Evolutionary conservation across 78 protist genomes (phyloP).

Genomic region (Dictyostelium firmibasis): DNA sequence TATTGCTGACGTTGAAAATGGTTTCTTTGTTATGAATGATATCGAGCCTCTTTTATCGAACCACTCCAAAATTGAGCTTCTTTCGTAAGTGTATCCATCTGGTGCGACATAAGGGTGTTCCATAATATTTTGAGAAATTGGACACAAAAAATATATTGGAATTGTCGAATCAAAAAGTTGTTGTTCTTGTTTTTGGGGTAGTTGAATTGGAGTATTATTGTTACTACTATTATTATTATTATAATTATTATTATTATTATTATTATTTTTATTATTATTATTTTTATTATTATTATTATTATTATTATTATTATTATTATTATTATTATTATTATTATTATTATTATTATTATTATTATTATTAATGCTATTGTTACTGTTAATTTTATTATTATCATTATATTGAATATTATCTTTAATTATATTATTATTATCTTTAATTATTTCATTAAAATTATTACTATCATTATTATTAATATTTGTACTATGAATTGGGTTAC

Average conservation of each 20-base stretch:
- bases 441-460: not conserved
- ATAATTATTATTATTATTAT: not conserved
- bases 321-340: not conserved
- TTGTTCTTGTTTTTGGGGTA: not conserved
- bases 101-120: slow-evolving; percentile 82
- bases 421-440: not conserved
- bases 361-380: not conserved
- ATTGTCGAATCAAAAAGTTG: not conserved
- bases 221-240: not conserved
- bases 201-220: not conserved
- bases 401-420: not conserved
- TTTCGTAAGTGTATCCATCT: slow-evolving; percentile 88
- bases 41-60: not conserved
- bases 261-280: not conserved
- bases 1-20: not conserved
- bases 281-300: not conserved
- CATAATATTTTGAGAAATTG: slow-evolving; percentile 74
- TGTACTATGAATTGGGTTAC: no score
- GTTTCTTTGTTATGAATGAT: slow-evolving; percentile 71
- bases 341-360: not conserved
- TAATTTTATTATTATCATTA: not conserved
- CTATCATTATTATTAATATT: not conserved
- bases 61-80: slow-evolving; percentile 76
- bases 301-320: not conserved
- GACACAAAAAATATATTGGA: slow-evolving; percentile 54